Percentiles rank a stretch among this genome's conserved stretches.
Evolutionary conservation across 2,329 filamentous ascomycete genomes (phyloP).

Genomic region (Emergomyces orientalis): DNA sequence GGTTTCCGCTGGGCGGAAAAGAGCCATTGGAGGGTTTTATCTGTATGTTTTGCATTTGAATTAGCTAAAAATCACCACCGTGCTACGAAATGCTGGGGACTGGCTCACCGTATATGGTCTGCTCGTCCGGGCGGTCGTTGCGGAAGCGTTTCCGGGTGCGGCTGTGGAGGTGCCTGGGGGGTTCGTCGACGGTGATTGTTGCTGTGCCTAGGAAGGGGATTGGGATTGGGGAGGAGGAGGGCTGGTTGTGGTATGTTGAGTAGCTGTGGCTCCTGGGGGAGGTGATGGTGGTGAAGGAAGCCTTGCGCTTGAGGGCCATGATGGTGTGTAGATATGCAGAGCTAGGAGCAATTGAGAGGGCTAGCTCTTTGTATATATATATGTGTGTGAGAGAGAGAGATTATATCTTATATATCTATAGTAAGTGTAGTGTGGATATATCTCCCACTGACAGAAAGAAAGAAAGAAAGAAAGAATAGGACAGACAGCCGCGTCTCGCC

Average conservation of each 20-base stretch:
- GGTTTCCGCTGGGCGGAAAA: slow-evolving; percentile 33
- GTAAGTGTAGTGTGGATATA: too few species aligned
- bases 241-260: slow-evolving; percentile 22
- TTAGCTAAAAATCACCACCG: neutral
- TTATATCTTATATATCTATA: too few species aligned
- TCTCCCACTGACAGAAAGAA: too few species aligned
- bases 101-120: slow-evolving; percentile 45
- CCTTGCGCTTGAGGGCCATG: slow-evolving; percentile 54
- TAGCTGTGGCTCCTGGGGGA: slow-evolving; percentile 31
- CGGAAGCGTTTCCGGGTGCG: slow-evolving; percentile 52
- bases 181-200: slow-evolving; percentile 25
- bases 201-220: slow-evolving; percentile 18
- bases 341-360: too few species aligned
- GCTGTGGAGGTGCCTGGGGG: slow-evolving; percentile 41
- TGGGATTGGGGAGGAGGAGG: slow-evolving; percentile 18
- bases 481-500: too few species aligned
- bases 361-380: neutral
- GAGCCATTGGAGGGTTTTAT: slow-evolving; percentile 36
- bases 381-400: too few species aligned
- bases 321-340: neutral
- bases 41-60: slow-evolving; percentile 25
- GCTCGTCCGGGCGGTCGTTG: slow-evolving; percentile 49
- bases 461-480: too few species aligned
- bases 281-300: slow-evolving; percentile 41
- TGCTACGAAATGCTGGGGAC: too few species aligned